Conservation (phyloP, 108 stramenopile genomes). For the Fragilaria radians region DNA sequence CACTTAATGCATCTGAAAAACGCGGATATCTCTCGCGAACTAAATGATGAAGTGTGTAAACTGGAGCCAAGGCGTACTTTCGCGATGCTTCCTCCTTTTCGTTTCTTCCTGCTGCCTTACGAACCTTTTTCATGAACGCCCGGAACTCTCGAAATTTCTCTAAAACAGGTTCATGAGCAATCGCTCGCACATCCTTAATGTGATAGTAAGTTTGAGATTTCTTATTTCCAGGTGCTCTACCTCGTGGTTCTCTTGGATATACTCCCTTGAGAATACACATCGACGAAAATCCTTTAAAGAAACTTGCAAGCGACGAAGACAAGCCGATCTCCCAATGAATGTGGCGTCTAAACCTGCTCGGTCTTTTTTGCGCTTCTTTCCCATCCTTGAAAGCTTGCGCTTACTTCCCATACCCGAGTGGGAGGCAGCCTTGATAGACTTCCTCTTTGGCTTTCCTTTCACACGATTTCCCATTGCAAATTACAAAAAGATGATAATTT, state of each 20-base stretch:
- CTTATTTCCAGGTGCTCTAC: conserved; percentile 79
- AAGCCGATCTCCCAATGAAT: conserved; percentile 90
- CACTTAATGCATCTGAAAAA: conserved; percentile 91
- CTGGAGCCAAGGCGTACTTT: conserved; percentile 67
- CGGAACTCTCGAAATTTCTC: conserved; percentile 95
- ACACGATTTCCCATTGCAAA: conserved; percentile 84
- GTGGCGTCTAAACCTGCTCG: conserved; percentile 89
- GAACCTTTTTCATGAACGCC: conserved; percentile 90
- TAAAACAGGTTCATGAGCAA: conserved; percentile 96
- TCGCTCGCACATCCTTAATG: conserved; percentile 93
- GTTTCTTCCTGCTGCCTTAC: conserved; percentile 70
- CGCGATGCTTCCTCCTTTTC: conserved; percentile 87
- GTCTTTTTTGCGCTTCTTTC: conserved; percentile 90
- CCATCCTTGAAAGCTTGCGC: conserved; percentile 94
- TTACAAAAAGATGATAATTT: no score
- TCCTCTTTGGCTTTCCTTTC: conserved; percentile 77
- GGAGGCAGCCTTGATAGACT: conserved; percentile 87
- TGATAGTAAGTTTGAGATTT: conserved; percentile 95
- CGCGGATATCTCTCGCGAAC: conserved; percentile 98
- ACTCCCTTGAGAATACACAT: conserved; percentile 99
- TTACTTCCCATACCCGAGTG: conserved; percentile 86
- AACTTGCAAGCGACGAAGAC: conserved; percentile 88
- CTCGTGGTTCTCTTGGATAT: conserved; percentile 93
- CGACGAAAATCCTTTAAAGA: conserved; percentile 97
- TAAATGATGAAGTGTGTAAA: conserved; percentile 92